These are phyloP conservation scores for Buddleja alternifolia DNA, from an alignment of 257 asterid genomes.

Conservation along the genomic window DNA sequence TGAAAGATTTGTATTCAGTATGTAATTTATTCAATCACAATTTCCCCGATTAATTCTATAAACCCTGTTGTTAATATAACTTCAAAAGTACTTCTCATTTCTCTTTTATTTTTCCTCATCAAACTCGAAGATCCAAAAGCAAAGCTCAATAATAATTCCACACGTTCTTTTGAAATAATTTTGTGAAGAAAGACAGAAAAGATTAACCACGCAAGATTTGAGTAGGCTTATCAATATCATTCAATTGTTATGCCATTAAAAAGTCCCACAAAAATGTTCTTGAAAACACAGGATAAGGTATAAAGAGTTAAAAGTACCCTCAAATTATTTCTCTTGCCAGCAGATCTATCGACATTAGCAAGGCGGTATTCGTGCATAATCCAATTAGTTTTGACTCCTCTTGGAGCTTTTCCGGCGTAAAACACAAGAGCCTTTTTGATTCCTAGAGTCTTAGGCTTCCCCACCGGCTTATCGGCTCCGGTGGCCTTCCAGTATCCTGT, in stretches of 20 bases:
- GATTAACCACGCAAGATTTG: neutral
- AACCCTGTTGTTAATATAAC: no score
- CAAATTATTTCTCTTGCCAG: conserved; percentile 45
- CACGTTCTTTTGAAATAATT: neutral
- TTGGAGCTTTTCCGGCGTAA: conserved; percentile 63
- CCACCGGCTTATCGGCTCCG: conserved; percentile 68
- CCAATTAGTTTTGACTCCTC: conserved; percentile 67
- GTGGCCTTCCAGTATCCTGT: conserved; percentile 68
- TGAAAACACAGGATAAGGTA: neutral
- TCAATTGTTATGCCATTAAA: no score
- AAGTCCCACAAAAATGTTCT: neutral
- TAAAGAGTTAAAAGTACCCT: conserved; percentile 45
- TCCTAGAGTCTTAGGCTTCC: conserved; percentile 53
- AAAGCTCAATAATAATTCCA: neutral
- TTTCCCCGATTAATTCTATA: no score
- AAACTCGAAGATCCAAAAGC: no score
- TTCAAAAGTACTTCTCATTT: no score
- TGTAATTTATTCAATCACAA: neutral
- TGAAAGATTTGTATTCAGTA: neutral
- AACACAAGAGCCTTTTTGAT: conserved; percentile 63
- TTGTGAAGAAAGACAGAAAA: neutral
- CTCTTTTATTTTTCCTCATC: no score
- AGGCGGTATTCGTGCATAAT: conserved; percentile 69
- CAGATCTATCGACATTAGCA: conserved; percentile 57
- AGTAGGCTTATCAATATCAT: no score